Percentiles rank a stretch among this genome's conserved stretches.
These are phyloP conservation scores for Bipolaris sorokiniana DNA, from an alignment of 2,329 filamentous ascomycete species.

Conservation along the genomic window DNA sequence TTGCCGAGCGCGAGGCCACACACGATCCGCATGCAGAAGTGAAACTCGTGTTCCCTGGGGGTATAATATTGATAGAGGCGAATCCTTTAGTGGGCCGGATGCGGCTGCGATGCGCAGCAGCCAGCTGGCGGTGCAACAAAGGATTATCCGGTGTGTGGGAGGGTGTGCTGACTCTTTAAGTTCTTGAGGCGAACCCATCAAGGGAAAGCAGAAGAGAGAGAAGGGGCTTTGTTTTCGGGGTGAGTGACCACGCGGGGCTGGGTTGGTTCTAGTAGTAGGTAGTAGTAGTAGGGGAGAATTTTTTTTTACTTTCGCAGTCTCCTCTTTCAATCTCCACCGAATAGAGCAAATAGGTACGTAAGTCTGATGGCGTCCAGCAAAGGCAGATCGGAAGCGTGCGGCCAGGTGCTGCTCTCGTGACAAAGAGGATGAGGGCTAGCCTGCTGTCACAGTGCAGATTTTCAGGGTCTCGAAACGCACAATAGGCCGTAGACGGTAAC, in stretches of 20 bases:
- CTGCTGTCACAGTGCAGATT: conserved; percentile 30
- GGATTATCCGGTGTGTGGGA: neutral
- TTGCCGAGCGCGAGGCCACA: conserved; percentile 10
- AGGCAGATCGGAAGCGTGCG: conserved; percentile 19
- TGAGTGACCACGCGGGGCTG: conserved; percentile 12
- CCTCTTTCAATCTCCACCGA: neutral
- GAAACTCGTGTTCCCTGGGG: conserved; percentile 15
- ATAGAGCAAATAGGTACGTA: too few relatives aligned
- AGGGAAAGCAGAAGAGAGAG: neutral
- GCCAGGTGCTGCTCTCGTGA: conserved; percentile 24
- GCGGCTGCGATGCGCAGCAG: conserved; percentile 14
- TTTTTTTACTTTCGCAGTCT: neutral
- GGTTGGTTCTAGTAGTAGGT: neutral
- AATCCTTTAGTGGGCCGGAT: conserved; percentile 9
- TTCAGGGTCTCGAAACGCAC: conserved; percentile 42
- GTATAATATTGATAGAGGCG: conserved; percentile 13
- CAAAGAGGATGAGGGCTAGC: conserved; percentile 26
- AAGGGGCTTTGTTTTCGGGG: conserved; percentile 6
- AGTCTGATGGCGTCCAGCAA: too few relatives aligned
- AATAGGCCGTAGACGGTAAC: conserved; percentile 32
- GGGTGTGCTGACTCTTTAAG: conserved; percentile 1
- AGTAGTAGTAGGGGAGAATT: neutral
- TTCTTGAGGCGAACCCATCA: conserved; percentile 3
- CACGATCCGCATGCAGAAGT: conserved; percentile 10
- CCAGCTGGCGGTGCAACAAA: conserved; percentile 5